Conservation (phyloP, 2,329 filamentous ascomycete species). For the Didymella pinodella region DNA sequence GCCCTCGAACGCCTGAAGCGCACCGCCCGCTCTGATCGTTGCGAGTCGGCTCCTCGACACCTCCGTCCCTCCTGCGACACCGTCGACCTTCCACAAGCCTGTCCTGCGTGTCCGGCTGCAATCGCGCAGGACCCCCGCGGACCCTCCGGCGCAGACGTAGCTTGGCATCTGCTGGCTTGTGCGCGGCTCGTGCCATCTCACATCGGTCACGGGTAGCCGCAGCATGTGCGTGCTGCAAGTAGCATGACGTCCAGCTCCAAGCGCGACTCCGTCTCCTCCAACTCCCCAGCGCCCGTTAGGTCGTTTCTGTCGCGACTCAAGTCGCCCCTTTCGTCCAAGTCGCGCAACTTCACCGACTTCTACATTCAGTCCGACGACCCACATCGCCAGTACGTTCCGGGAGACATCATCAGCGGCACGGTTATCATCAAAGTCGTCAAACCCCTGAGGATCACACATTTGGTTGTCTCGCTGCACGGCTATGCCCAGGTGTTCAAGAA, state of each 20-base stretch:
- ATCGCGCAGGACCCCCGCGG: background rate
- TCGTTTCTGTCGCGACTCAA: conserved; percentile 63
- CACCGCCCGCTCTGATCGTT: background rate
- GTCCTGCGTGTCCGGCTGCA: background rate
- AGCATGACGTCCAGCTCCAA: conserved; percentile 52
- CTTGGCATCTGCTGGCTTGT: conserved; percentile 10
- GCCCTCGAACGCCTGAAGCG: background rate
- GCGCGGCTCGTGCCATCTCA: conserved; percentile 21
- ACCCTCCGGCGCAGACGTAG: conserved; percentile 4
- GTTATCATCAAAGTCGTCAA: conserved; percentile 78
- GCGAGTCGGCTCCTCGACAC: background rate
- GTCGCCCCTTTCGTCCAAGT: conserved; percentile 61
- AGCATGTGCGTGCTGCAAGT: conserved; percentile 49
- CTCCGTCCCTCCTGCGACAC: background rate
- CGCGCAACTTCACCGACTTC: conserved; percentile 78
- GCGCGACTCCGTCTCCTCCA: conserved; percentile 42
- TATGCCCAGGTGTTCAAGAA: conserved; percentile 81
- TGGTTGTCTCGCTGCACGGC: conserved; percentile 79
- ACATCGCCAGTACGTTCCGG: conserved; percentile 77
- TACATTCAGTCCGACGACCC: conserved; percentile 79
- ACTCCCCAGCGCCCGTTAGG: conserved; percentile 38
- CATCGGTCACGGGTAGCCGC: conserved; percentile 46
- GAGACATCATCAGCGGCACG: conserved; percentile 75
- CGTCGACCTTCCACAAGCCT: conserved; percentile 1
- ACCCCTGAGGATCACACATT: conserved; percentile 78